Conservation (phyloP, 805 yeast species). For the Hanseniaspora pseudoguilliermondii region DNA sequence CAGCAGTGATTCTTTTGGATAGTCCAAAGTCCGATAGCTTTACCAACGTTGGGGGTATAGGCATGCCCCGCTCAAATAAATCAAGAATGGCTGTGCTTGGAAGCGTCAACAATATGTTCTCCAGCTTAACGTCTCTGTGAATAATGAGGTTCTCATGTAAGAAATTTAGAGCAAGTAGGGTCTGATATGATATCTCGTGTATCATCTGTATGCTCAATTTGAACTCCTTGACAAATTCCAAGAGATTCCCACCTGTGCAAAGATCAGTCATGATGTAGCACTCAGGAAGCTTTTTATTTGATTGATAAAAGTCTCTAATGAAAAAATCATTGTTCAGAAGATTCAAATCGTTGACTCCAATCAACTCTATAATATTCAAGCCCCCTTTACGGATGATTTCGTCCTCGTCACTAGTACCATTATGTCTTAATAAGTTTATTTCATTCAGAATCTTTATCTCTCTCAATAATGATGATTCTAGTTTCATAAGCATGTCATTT, state of each 20-base stretch:
- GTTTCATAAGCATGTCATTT: conserved; percentile 36
- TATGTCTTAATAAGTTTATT: conserved; percentile 21
- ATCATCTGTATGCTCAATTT: conserved; percentile 38
- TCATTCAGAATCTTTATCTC: conserved; percentile 55
- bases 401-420: too few relatives aligned
- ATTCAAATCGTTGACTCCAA: conserved; percentile 33
- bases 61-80: conserved; percentile 16
- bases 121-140: conserved; percentile 86
- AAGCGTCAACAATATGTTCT: conserved; percentile 52
- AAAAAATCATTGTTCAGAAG: conserved; percentile 17
- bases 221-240: conserved; percentile 45
- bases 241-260: conserved; percentile 76
- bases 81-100: conserved; percentile 26
- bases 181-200: conserved; percentile 55
- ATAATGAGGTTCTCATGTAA: conserved; percentile 58
- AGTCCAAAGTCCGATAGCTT: conserved; percentile 82
- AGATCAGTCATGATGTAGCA: conserved; percentile 54
- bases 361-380: conserved; percentile 54
- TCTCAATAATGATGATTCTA: conserved; percentile 53
- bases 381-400: conserved; percentile 27
- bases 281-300: conserved; percentile 21
- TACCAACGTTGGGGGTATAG: conserved; percentile 26
- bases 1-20: conserved; percentile 47
- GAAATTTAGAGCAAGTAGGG: conserved; percentile 55
- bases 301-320: conserved; percentile 20